These are phyloP conservation scores for Pseudogymnoascus sp. DNA, from an alignment of 2,329 filamentous ascomycete species.

Conservation along the genomic window DNA sequence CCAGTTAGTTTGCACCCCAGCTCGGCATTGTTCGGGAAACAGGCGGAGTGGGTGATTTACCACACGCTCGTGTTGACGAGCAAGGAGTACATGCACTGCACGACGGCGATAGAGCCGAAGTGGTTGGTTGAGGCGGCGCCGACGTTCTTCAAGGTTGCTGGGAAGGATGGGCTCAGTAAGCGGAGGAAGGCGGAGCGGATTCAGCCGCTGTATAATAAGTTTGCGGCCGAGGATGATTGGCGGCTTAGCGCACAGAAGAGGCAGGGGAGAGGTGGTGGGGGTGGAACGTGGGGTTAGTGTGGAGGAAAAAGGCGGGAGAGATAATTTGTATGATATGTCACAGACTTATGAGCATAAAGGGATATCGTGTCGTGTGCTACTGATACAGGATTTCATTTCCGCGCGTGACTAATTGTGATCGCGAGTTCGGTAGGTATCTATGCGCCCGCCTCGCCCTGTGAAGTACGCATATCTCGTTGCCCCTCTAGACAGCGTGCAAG, in stretches of 20 bases:
- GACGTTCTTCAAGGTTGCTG: slow-evolving; percentile 96
- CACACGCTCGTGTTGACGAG: slow-evolving; percentile 85
- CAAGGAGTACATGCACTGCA: slow-evolving; percentile 97
- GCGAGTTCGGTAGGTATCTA: background rate
- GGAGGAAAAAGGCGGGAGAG: background rate
- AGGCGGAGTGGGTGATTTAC: slow-evolving; percentile 93
- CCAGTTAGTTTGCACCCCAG: slow-evolving; percentile 91
- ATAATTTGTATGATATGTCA: slow-evolving; percentile 3
- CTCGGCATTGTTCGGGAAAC: slow-evolving; percentile 88
- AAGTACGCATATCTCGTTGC: background rate
- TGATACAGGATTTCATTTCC: slow-evolving; percentile 8
- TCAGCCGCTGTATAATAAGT: slow-evolving; percentile 89
- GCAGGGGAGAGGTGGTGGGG: slow-evolving; percentile 74
- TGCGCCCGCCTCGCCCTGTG: background rate
- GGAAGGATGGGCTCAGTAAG: slow-evolving; percentile 79
- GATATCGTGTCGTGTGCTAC: background rate
- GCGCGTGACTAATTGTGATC: slow-evolving; percentile 8
- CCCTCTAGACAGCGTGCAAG: background rate
- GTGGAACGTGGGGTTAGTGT: slow-evolving; percentile 79
- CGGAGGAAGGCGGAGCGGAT: slow-evolving; percentile 91
- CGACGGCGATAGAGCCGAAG: slow-evolving; percentile 88
- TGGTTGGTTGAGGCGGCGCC: slow-evolving; percentile 93
- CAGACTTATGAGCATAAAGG: background rate
- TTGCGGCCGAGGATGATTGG: slow-evolving; percentile 91
- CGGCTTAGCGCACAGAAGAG: slow-evolving; percentile 79